Evolutionary conservation across 129 eudicot genomes (phyloP), one percentile per base, ranked within the genome.

Genomic region (Lactuca saligna): DNA sequence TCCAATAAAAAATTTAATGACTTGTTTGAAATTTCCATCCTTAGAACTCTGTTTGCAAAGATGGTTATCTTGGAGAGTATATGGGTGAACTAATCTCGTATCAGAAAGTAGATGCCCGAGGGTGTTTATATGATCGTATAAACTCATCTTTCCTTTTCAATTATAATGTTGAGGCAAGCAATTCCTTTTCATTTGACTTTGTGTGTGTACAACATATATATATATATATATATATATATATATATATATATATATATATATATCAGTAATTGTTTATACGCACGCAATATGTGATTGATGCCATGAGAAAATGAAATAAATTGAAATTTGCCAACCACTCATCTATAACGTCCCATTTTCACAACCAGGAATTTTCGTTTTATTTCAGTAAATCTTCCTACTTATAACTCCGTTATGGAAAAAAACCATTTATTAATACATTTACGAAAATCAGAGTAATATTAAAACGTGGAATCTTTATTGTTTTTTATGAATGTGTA

Each of bases 271-370:
- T 20, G 17, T 17, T 75, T 34, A 31, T 71, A 49, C 42, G 65
- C 55, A 29, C 69, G 71, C 96, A 92, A 96, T 86, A 75, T 68
- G 95, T 86, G 20, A 83, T 88, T 33, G 98, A 92, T 82, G 95
- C 98, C 17, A 82, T 67, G 51, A 89, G 89, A 54, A 78, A 66
- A 71, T 96, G 98, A 69, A 95, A 84, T 82, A 86, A 92, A 48
- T 65, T 92, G 69, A 92, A 92, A 75, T 92, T 92, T 41, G 98
- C 95, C 3, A 92, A 86, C 49, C 98, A 88, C 77, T 88, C 98
- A 0, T 72, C 83, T n/a, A n/a, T n/a, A n/a, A n/a, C n/a, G n/a
- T n/a, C n/a, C n/a, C n/a, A n/a, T n/a, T n/a, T n/a, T n/a, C n/a
- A n/a, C n/a, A n/a, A n/a, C n/a, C n/a, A n/a, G n/a, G n/a, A n/a